phyloP scores from a whole-genome alignment of 495 filamentous ascomycete genomes.

The Podospora bellae-mahoneyi region DNA sequence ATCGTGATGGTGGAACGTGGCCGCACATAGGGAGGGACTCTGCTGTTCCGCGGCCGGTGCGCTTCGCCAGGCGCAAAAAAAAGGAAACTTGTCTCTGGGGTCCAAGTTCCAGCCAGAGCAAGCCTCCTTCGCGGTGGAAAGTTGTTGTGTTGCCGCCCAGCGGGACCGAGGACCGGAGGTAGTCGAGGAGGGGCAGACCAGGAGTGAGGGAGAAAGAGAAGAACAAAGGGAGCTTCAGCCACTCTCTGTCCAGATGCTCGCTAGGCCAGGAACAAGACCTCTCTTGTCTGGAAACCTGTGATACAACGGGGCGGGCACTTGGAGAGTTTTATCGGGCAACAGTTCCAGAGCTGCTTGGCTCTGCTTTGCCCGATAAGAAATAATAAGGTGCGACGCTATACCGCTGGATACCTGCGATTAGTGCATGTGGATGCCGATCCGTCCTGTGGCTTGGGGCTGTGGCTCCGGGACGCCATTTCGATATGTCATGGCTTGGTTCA shows the following conservation, averaged over 20 bases:
- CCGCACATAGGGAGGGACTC: not conserved
- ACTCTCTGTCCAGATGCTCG: not conserved
- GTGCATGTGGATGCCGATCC: conserved; percentile 1
- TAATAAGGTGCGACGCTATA: conserved; percentile 5
- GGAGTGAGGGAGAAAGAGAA: not conserved
- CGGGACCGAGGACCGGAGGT: conserved; percentile 4
- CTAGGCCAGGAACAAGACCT: no score
- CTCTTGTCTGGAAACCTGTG: not conserved
- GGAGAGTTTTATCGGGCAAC: conserved; percentile 6
- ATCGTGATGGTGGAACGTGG: conserved; percentile 35
- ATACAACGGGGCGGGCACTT: not conserved
- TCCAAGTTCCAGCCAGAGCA: not conserved
- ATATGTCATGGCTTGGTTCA: not conserved
- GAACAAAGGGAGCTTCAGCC: not conserved
- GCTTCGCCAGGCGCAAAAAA: conserved; percentile 2
- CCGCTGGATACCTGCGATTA: conserved; percentile 4
- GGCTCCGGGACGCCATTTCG: not conserved
- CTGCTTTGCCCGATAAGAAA: conserved; percentile 6
- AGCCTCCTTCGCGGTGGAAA: not conserved
- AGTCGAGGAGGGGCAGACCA: not conserved
- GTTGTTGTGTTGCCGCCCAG: not conserved
- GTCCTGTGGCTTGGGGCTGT: conserved; percentile 3
- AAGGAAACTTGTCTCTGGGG: not conserved
- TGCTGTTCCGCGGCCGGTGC: conserved; percentile 4
- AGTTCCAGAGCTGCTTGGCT: conserved; percentile 3